Evolutionary conservation across 805 yeast genomes (phyloP).

Genomic region (Candida jianshihensis): DNA sequence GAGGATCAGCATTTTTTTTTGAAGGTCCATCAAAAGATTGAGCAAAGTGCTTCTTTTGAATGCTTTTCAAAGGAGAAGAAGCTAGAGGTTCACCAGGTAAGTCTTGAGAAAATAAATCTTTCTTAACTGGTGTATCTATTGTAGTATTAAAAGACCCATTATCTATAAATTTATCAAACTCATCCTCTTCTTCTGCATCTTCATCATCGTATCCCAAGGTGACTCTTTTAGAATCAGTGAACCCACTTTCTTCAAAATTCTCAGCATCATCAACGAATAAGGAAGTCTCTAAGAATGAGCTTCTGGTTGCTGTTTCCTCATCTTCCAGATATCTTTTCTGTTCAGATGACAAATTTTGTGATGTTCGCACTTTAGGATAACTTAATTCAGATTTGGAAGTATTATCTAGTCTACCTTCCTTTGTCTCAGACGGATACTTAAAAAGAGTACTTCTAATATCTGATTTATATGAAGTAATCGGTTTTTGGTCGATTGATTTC

Average conservation of each 20-base stretch:
- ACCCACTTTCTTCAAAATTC: slow-evolving; percentile 13
- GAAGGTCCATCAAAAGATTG: slow-evolving; percentile 14
- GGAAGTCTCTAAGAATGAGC: slow-evolving; percentile 16
- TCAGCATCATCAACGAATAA: slow-evolving; percentile 21
- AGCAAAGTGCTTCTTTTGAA: slow-evolving; percentile 15
- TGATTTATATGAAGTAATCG: slow-evolving; percentile 4
- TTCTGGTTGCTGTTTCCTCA: slow-evolving; percentile 13
- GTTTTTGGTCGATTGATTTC: slow-evolving; percentile 7
- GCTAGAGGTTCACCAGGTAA: slow-evolving; percentile 7
- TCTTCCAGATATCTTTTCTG: background rate
- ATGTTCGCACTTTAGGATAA: background rate
- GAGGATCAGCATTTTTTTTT: slow-evolving; percentile 1
- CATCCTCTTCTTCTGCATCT: slow-evolving; percentile 11
- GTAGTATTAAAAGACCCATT: slow-evolving; percentile 1
- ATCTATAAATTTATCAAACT: background rate
- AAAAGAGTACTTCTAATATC: slow-evolving; percentile 20
- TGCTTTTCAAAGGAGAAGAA: slow-evolving; percentile 18
- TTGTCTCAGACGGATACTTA: slow-evolving; percentile 15
- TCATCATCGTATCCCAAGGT: slow-evolving; percentile 22
- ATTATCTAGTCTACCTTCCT: slow-evolving; percentile 5
- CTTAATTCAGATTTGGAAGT: slow-evolving; percentile 7
- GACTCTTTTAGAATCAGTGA: slow-evolving; percentile 19
- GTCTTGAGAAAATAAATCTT: background rate
- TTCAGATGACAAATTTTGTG: background rate
- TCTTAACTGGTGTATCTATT: slow-evolving; percentile 3